Evolutionary conservation across 441 rosid genomes (phyloP).

Genomic region (Euphorbia corollata): DNA sequence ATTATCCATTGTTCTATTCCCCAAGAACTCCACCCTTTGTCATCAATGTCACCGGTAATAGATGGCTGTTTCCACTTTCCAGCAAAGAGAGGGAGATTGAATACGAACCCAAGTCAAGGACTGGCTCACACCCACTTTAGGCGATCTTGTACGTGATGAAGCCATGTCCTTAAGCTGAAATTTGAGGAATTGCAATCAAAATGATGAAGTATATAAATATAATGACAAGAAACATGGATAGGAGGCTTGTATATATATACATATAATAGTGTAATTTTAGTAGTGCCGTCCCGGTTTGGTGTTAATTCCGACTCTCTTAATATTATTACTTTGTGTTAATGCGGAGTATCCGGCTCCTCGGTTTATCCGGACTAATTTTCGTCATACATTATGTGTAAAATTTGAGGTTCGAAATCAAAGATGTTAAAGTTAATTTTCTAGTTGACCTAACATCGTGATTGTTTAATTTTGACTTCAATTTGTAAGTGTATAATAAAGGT

Average conservation of each 20-base stretch:
- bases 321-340: no score
- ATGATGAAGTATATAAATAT: not conserved
- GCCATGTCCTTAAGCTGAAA: conserved; percentile 17
- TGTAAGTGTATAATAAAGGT: no score
- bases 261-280: not conserved
- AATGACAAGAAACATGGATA: not conserved
- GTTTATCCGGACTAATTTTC: no score
- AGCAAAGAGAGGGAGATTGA: conserved; percentile 45
- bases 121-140: conserved; percentile 40
- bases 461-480: no score
- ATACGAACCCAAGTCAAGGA: conserved; percentile 37
- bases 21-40: conserved; percentile 42
- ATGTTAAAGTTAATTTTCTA: no score
- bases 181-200: not conserved
- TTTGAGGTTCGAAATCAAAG: no score
- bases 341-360: no score
- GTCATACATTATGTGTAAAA: no score
- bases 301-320: no score
- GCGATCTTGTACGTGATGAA: conserved; percentile 32
- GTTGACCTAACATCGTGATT: no score
- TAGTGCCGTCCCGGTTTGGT: no score
- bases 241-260: not conserved
- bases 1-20: conserved; percentile 13
- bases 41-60: conserved; percentile 23
- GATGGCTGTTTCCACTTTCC: conserved; percentile 29